These are phyloP conservation scores for Avena eriantha DNA, from an alignment of 176 grass and related monocot genomes.

Conservation along the genomic window DNA sequence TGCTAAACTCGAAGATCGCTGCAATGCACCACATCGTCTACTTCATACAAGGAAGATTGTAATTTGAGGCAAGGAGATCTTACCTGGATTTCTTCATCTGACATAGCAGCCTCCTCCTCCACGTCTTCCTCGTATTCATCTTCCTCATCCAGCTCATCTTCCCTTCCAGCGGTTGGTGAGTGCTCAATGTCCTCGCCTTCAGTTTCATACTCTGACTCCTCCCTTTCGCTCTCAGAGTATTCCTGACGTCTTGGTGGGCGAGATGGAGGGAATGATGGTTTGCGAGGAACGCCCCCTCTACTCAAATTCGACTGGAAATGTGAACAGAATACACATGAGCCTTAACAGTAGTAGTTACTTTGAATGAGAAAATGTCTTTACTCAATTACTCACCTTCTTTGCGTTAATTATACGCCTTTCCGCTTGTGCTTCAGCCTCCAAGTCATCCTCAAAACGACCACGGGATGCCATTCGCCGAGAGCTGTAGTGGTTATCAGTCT, in stretches of 20 bases:
- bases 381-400: slow-evolving; percentile 61
- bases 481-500: slow-evolving; percentile 75
- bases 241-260: slow-evolving; percentile 55
- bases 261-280: slow-evolving; percentile 61
- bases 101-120: slow-evolving; percentile 65
- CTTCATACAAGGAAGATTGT: not conserved
- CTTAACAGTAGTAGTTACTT: slow-evolving; percentile 20
- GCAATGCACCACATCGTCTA: not conserved
- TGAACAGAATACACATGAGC: slow-evolving; percentile 33
- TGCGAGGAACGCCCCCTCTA: slow-evolving; percentile 54
- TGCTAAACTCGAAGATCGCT: not conserved
- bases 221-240: slow-evolving; percentile 78
- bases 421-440: slow-evolving; percentile 76
- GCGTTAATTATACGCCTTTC: slow-evolving; percentile 71
- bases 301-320: slow-evolving; percentile 65
- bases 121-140: slow-evolving; percentile 85
- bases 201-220: slow-evolving; percentile 95
- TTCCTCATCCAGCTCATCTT: slow-evolving; percentile 79
- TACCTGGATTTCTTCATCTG: slow-evolving; percentile 84
- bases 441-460: slow-evolving; percentile 74
- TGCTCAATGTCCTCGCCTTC: slow-evolving; percentile 84
- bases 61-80: slow-evolving; percentile 24
- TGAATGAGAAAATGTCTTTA: slow-evolving; percentile 10
- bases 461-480: slow-evolving; percentile 59
- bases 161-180: slow-evolving; percentile 68